Evolutionary conservation across 225 moss, liverwort and hornwort species (phyloP).

Genomic region (Climacium dendroides): DNA sequence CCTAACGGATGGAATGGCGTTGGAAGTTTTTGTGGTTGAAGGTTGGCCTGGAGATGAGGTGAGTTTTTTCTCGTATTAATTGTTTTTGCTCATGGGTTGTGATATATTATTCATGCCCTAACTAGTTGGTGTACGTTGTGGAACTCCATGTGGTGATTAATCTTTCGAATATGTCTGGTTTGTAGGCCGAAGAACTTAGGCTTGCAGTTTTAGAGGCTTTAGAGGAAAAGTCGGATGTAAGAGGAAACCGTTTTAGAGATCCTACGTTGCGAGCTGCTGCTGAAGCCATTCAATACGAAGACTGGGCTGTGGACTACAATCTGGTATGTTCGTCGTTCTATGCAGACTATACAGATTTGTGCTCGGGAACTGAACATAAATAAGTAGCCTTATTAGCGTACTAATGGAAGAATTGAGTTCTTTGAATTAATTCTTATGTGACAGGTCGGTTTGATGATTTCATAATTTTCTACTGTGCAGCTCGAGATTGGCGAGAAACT

Average conservation of each 20-base stretch:
- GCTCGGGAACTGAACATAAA: not conserved
- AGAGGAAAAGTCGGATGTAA: slow-evolving; percentile 28
- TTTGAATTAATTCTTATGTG: not conserved
- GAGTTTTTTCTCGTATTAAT: not conserved
- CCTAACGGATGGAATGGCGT: slow-evolving; percentile 83
- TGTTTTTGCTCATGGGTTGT: not conserved
- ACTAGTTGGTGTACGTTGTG: not conserved
- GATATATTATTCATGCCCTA: not conserved
- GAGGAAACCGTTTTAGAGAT: slow-evolving; percentile 10
- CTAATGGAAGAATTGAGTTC: not conserved
- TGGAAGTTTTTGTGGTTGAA: slow-evolving; percentile 94
- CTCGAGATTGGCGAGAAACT: slow-evolving; percentile 86
- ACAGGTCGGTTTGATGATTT: not conserved
- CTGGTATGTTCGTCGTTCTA: slow-evolving; percentile 29
- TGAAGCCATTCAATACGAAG: slow-evolving; percentile 93
- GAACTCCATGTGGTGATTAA: not conserved
- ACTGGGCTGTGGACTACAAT: slow-evolving; percentile 87
- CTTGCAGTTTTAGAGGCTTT: slow-evolving; percentile 60
- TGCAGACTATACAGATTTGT: not conserved
- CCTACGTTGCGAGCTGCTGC: slow-evolving; percentile 52
- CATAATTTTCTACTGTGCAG: slow-evolving; percentile 26
- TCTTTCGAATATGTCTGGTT: not conserved
- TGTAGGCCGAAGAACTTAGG: slow-evolving; percentile 66
- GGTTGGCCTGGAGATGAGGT: slow-evolving; percentile 82
- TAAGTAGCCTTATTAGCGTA: not conserved